phyloP scores from a whole-genome alignment of 2,329 filamentous ascomycete genomes.

The Magnaporthales sp. region DNA sequence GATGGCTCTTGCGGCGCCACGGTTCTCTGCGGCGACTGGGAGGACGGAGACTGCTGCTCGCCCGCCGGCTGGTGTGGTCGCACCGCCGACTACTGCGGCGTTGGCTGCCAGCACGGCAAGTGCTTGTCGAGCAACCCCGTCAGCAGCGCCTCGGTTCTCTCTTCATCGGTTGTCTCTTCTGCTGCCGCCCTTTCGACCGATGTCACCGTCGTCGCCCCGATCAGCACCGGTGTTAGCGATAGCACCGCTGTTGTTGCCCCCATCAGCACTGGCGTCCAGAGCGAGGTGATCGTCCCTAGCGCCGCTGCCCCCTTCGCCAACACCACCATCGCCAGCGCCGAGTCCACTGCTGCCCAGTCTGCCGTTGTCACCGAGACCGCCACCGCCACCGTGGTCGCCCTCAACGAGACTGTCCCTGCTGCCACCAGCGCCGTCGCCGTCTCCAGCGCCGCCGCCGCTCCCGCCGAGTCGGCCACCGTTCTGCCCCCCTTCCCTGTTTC shows the following conservation, averaged over 20 bases:
- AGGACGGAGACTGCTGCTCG: slow-evolving; percentile 19
- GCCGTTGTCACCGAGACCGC: neutral
- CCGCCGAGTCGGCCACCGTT: neutral
- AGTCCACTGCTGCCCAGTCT: neutral
- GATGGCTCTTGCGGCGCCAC: neutral
- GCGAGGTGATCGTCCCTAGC: neutral
- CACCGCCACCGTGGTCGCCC: neutral
- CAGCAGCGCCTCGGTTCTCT: neutral
- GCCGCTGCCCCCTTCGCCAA: neutral
- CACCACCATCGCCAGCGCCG: neutral
- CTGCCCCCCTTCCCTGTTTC: neutral
- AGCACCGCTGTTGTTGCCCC: neutral
- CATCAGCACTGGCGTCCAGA: neutral
- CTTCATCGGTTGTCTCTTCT: neutral
- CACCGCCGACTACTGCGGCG: slow-evolving; percentile 19
- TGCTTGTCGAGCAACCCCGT: neutral
- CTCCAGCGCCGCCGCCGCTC: neutral
- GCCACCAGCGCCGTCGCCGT: neutral
- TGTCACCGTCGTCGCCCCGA: neutral
- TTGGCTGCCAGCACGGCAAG: slow-evolving; percentile 14
- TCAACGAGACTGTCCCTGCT: neutral
- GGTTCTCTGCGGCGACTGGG: slow-evolving; percentile 1
- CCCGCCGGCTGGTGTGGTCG: slow-evolving; percentile 23
- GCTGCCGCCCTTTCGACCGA: neutral
- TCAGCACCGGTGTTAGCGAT: neutral